Base-by-base conservation (phyloP, 2,329 filamentous ascomycete species). In the Fusarium proliferatum region DNA sequence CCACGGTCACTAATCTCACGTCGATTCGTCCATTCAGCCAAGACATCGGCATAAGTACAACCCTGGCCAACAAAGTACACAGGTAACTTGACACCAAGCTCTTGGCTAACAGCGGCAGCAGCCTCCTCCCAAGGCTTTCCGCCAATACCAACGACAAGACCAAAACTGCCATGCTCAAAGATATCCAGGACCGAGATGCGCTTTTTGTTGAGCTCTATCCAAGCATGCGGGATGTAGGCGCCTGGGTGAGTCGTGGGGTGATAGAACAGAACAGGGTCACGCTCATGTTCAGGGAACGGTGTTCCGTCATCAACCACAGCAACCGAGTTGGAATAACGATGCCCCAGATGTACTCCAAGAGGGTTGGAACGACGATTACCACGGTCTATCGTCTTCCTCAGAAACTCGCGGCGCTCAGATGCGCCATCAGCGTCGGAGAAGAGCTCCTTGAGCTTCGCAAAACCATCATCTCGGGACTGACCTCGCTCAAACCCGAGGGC, bases 41-140 rank as follows among this genome's bases (percentile, higher is more conserved):
- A 90, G 1, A 89, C 83, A 76, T 92, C 90, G 75, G 90, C 86
- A 70, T 85, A 91, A 66, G 91, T 88, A 68, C 88, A 86, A 21
- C 84, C 81, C 79, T 85, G 88, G 0, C 90, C 90, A 69, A 92
- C 88, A 10, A 82, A 84, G 64, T 88, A 85, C 1, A 81, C 83
- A 11, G 82, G 83, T 28, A 92, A 81, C 15, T 82, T 79, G 1
- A 91, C 77, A 0, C 84, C 85, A 1, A 88, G 75, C 16, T 80
- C 72, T 23, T 79, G 73, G 0, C 78, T 72, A 4, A 87, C 84
- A 8, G 74, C 77, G 7, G 68, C 65, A 0, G 87, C 88, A 3
- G 89, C 89, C 1, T 71, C 64, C 58, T 85, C 86, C 90, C 90
- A 91, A 5, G 71, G 79, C 4, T 84, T 81, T 1, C 89, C 89